Percentiles rank a stretch among this genome's conserved stretches.
Evolutionary conservation across 441 rosid species (phyloP).

Genomic region (Bocquillonia castaneifolia): DNA sequence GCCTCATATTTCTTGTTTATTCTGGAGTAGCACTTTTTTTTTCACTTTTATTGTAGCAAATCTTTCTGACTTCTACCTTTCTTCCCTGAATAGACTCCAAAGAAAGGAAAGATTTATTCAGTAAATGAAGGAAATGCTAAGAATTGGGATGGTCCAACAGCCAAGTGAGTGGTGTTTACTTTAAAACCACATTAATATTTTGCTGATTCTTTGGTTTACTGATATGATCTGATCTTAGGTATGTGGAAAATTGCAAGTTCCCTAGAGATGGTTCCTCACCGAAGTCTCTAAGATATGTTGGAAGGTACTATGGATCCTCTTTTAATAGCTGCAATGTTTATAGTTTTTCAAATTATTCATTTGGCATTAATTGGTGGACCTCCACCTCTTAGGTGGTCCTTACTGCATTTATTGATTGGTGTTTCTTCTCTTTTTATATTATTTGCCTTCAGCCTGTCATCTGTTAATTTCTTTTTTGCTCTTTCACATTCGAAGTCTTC

Average conservation of each 20-base stretch:
- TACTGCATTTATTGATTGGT: too few species aligned
- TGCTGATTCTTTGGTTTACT: slow-evolving; percentile 13
- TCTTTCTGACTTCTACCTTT: slow-evolving; percentile 3
- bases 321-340: neutral
- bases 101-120: slow-evolving; percentile 88
- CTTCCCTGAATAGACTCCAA: slow-evolving; percentile 54
- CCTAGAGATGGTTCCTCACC: slow-evolving; percentile 78
- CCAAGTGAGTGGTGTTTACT: slow-evolving; percentile 51
- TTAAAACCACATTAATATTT: neutral
- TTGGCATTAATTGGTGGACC: too few species aligned
- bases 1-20: too few species aligned
- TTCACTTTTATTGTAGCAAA: neutral
- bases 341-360: slow-evolving; percentile 1
- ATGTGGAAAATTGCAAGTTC: slow-evolving; percentile 86
- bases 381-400: too few species aligned
- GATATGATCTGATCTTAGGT: slow-evolving; percentile 37
- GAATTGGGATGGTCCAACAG: slow-evolving; percentile 93
- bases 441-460: neutral
- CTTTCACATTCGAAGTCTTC: neutral
- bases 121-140: slow-evolving; percentile 97
- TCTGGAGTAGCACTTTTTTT: too few species aligned
- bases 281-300: slow-evolving; percentile 86
- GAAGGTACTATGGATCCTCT: slow-evolving; percentile 57
- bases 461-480: neutral
- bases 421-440: too few species aligned